Percentiles rank a stretch among this genome's conserved stretches.
Conservation (phyloP, 2,329 filamentous ascomycete genomes). For the Nemania abortiva region DNA sequence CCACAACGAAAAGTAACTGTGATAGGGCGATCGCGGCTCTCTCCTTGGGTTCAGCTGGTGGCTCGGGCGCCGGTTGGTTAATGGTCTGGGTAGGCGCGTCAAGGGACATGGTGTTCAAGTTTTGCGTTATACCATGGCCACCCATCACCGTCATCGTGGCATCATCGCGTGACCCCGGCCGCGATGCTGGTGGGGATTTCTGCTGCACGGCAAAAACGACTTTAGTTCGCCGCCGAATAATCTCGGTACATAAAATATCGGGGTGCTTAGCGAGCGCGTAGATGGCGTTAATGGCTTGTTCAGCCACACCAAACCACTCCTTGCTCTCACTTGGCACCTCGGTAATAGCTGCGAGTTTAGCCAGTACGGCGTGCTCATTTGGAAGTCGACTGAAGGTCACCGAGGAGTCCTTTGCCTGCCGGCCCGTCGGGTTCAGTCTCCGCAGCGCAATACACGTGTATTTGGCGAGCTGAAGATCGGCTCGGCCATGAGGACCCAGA, state of each 20-base stretch:
- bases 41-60: slow-evolving; percentile 63
- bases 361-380: slow-evolving; percentile 91
- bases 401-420: slow-evolving; percentile 79
- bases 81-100: slow-evolving; percentile 52
- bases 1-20: slow-evolving; percentile 93
- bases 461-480: slow-evolving; percentile 89
- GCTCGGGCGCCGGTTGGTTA: slow-evolving; percentile 48
- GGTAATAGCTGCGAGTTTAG: slow-evolving; percentile 83
- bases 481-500: slow-evolving; percentile 81
- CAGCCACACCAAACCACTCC: slow-evolving; percentile 95
- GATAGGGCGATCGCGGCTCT: slow-evolving; percentile 83
- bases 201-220: slow-evolving; percentile 74
- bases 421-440: slow-evolving; percentile 87
- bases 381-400: slow-evolving; percentile 80
- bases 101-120: slow-evolving; percentile 48
- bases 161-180: slow-evolving; percentile 62
- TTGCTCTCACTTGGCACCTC: slow-evolving; percentile 90
- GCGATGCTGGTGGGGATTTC: slow-evolving; percentile 57
- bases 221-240: slow-evolving; percentile 87
- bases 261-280: slow-evolving; percentile 95
- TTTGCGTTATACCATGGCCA: slow-evolving; percentile 53
- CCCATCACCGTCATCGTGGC: slow-evolving; percentile 49
- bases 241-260: slow-evolving; percentile 90
- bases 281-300: slow-evolving; percentile 95
- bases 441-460: slow-evolving; percentile 95